Evolutionary conservation across 345 rosid species (phyloP).

Genomic region (Xanthoceras sorbifolium): DNA sequence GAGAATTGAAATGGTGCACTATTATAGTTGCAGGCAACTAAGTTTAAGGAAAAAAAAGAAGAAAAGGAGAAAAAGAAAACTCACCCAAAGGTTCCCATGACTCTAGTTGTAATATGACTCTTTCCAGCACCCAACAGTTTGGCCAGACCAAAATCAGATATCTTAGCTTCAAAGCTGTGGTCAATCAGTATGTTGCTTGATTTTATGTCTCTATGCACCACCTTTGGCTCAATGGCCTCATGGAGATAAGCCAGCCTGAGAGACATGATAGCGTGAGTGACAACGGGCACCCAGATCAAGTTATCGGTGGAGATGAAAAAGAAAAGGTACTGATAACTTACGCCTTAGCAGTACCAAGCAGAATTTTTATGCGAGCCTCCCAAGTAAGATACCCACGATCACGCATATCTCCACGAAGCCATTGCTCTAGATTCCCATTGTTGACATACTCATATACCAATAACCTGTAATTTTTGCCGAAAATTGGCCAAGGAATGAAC

Average conservation of each 20-base stretch:
- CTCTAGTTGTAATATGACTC: conserved; percentile 86
- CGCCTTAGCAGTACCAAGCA: conserved; percentile 96
- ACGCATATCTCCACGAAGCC: conserved; percentile 88
- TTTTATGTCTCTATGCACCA: conserved; percentile 95
- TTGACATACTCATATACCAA: conserved; percentile 87
- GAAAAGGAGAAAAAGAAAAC: conserved; percentile 31
- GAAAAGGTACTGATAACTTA: conserved; percentile 34
- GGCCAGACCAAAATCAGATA: conserved; percentile 96
- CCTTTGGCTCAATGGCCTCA: conserved; percentile 99
- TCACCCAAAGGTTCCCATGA: conserved; percentile 99
- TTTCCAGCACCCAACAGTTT: conserved; percentile 90
- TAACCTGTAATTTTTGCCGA: conserved; percentile 44
- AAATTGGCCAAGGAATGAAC: conserved; percentile 3
- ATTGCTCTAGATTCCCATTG: conserved; percentile 94
- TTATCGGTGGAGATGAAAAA: neutral
- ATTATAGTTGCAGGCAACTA: conserved; percentile 9
- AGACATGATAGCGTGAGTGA: conserved; percentile 12
- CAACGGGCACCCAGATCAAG: conserved; percentile 16
- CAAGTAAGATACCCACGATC: conserved; percentile 81
- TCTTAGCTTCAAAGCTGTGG: conserved; percentile 78
- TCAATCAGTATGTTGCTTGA: conserved; percentile 94
- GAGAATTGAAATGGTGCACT: neutral
- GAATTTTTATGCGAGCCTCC: conserved; percentile 88
- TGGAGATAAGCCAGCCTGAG: conserved; percentile 87
- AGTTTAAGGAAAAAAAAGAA: conserved; percentile 16